These are phyloP conservation scores for Scleroderma citrinum DNA, from an alignment of 768 basidiomycete species.

Conservation along the genomic window DNA sequence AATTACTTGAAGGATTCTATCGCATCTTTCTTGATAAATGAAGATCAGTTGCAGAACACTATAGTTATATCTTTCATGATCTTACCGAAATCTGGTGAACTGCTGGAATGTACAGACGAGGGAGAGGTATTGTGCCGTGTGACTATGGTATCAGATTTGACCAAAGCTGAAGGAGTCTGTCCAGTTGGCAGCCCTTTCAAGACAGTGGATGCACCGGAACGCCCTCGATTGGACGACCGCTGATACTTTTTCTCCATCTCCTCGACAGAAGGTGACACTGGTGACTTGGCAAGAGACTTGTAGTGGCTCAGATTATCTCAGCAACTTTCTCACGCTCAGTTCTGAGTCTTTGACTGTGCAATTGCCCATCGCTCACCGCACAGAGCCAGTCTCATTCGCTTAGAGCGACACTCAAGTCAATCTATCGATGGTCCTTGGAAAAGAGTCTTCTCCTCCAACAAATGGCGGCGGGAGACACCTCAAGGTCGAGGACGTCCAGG, in stretches of 20 bases:
- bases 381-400: too few relatives aligned
- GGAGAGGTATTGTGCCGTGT: background rate
- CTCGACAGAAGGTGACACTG: too few relatives aligned
- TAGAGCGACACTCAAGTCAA: background rate
- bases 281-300: too few relatives aligned
- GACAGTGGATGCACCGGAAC: too few relatives aligned
- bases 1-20: background rate
- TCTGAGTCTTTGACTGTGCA: too few relatives aligned
- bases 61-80: background rate
- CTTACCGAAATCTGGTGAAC: background rate
- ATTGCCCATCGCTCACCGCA: too few relatives aligned
- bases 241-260: too few relatives aligned
- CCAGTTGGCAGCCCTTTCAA: background rate
- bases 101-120: background rate
- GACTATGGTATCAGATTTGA: background rate
- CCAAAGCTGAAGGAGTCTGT: background rate
- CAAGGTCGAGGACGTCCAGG: constrained; percentile 68
- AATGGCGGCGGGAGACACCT: constrained; percentile 26
- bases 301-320: too few relatives aligned
- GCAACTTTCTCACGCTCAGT: too few relatives aligned
- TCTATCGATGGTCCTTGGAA: constrained; percentile 11
- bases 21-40: background rate
- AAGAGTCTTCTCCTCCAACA: constrained; percentile 10
- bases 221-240: too few relatives aligned
- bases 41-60: background rate